Conservation (phyloP, 2,329 filamentous ascomycete species). For the Hypoxylon sp. region DNA sequence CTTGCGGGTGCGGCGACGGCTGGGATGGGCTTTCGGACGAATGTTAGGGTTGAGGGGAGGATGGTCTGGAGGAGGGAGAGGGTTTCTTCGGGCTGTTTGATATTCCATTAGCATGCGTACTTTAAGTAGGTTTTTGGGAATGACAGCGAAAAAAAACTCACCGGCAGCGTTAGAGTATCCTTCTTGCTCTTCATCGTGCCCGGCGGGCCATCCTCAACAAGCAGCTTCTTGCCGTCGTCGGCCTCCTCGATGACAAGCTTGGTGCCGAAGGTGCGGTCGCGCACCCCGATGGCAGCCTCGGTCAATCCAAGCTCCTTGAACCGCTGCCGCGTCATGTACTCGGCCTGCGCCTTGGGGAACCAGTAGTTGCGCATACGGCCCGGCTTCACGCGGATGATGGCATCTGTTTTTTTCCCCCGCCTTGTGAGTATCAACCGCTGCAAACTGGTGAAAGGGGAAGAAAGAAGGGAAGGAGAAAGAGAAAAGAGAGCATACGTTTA, state of each 20-base stretch:
- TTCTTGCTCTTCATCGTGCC: conserved; percentile 46
- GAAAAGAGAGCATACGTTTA: conserved; percentile 50
- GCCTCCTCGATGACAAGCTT: conserved; percentile 38
- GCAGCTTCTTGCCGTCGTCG: conserved; percentile 15
- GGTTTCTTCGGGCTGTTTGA: conserved; percentile 55
- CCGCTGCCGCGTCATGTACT: conserved; percentile 55
- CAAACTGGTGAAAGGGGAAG: not conserved
- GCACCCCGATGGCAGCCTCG: conserved; percentile 53
- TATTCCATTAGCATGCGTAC: not conserved
- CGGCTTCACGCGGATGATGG: conserved; percentile 56
- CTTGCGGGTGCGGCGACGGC: conserved; percentile 33
- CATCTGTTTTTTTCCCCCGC: conserved; percentile 44
- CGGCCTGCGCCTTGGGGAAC: conserved; percentile 54
- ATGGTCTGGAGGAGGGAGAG: conserved; percentile 55
- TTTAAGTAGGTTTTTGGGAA: not conserved
- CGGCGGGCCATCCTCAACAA: conserved; percentile 12
- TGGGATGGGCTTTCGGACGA: conserved; percentile 57
- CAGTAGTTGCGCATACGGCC: conserved; percentile 56
- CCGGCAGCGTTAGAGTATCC: conserved; percentile 47
- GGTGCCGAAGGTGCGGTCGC: conserved; percentile 54
- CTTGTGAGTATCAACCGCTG: not conserved
- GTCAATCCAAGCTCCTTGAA: conserved; percentile 54
- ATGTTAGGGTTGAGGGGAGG: conserved; percentile 57
- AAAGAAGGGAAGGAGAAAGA: not conserved
- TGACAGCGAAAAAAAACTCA: conserved; percentile 29